Conservation (phyloP, 2,329 filamentous ascomycete genomes). For the Alternaria alternata region DNA sequence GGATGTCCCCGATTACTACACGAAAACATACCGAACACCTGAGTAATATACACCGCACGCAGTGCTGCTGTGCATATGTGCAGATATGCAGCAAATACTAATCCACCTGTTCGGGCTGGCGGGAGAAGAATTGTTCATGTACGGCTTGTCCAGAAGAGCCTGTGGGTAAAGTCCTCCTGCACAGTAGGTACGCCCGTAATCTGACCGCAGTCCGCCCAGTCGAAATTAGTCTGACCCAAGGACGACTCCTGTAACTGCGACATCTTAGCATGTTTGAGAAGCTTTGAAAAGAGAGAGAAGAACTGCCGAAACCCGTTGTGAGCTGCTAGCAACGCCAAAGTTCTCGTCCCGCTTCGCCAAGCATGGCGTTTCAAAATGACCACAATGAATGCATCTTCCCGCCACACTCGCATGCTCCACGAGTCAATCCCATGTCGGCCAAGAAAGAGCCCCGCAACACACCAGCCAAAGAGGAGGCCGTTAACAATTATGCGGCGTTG, state of each 20-base stretch:
- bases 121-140: slow-evolving; percentile 4
- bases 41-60: not conserved
- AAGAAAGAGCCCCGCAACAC: slow-evolving; percentile 42
- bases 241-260: not conserved
- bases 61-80: not conserved
- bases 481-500: slow-evolving; percentile 24
- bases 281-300: not conserved
- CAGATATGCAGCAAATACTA: not conserved
- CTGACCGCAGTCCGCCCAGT: slow-evolving; percentile 4
- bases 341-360: slow-evolving; percentile 29
- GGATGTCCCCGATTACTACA: not conserved
- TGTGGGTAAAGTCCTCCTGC: slow-evolving; percentile 16
- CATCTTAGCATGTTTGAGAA: not conserved
- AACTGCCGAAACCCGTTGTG: slow-evolving; percentile 22
- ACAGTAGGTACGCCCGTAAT: slow-evolving; percentile 8
- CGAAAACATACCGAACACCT: not conserved
- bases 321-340: slow-evolving; percentile 11
- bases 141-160: slow-evolving; percentile 11
- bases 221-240: not conserved
- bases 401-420: slow-evolving; percentile 28
- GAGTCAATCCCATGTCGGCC: slow-evolving; percentile 36
- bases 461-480: slow-evolving; percentile 28
- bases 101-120: not conserved
- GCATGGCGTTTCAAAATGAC: slow-evolving; percentile 25
- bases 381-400: slow-evolving; percentile 24